Percentiles rank a stretch among this genome's conserved stretches.
These are phyloP conservation scores for Rhodotorula kratochvilovae DNA, from an alignment of 768 basidiomycete genomes.

Conservation along the genomic window DNA sequence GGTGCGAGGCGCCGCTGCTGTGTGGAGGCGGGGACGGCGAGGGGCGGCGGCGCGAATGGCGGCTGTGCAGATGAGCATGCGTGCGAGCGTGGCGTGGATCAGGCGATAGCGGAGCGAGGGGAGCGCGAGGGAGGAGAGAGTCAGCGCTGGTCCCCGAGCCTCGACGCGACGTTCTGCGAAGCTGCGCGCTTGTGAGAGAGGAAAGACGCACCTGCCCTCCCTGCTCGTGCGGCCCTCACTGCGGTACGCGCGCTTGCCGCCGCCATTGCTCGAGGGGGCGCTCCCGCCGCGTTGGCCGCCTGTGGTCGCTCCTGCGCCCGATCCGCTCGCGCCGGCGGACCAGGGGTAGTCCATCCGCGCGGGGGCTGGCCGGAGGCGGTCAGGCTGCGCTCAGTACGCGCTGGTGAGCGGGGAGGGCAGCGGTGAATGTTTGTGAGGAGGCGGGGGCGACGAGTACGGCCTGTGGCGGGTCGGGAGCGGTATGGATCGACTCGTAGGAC, in stretches of 20 bases:
- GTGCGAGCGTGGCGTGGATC: too few species aligned
- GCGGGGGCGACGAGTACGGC: too few species aligned
- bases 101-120: too few species aligned
- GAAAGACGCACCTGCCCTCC: not conserved
- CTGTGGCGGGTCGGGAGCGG: too few species aligned
- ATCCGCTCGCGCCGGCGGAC: not conserved
- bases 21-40: not conserved
- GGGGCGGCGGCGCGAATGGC: too few species aligned
- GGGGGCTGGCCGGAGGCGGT: too few species aligned
- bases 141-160: too few species aligned
- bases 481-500: too few species aligned
- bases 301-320: not conserved
- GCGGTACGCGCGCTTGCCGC: not conserved
- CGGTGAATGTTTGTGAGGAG: not conserved
- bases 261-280: not conserved
- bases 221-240: not conserved
- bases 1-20: too few species aligned
- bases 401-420: too few species aligned
- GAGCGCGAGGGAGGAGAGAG: not conserved
- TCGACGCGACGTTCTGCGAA: too few species aligned
- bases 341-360: not conserved
- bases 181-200: not conserved
- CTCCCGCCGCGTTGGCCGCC: rapidly evolving
- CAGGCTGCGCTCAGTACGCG: too few species aligned
- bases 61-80: not conserved